These are phyloP conservation scores for Fusarium pilosicola DNA, from an alignment of 2,329 filamentous ascomycete genomes.

Conservation along the genomic window DNA sequence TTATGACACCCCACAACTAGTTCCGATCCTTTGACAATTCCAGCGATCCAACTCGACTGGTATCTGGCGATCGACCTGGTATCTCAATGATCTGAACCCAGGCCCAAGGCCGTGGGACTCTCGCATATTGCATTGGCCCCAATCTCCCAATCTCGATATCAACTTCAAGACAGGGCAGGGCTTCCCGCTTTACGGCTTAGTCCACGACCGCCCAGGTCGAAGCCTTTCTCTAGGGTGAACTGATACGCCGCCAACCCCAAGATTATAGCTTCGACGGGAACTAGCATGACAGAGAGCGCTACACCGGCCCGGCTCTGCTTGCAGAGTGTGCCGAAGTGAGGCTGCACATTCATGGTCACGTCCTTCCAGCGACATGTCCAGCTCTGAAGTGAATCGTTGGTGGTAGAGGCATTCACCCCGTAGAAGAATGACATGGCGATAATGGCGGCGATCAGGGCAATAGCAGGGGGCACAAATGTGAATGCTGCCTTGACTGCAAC, in stretches of 20 bases:
- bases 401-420: conserved; percentile 62
- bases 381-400: conserved; percentile 65
- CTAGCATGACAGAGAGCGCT: conserved; percentile 64
- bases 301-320: conserved; percentile 64
- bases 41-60: background rate
- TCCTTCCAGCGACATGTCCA: conserved; percentile 71
- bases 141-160: background rate
- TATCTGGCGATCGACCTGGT: background rate
- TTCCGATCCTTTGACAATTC: background rate
- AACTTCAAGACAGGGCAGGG: conserved; percentile 41
- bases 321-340: conserved; percentile 67
- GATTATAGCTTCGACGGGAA: conserved; percentile 64
- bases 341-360: conserved; percentile 62
- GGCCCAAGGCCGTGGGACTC: conserved; percentile 16
- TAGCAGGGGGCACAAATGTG: conserved; percentile 42
- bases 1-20: background rate
- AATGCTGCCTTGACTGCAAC: conserved; percentile 29
- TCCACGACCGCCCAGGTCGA: conserved; percentile 34
- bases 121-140: background rate
- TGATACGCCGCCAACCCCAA: conserved; percentile 59
- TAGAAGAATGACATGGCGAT: conserved; percentile 68
- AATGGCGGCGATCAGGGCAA: conserved; percentile 54
- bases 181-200: conserved; percentile 50
- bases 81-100: conserved; percentile 2
- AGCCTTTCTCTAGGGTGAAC: conserved; percentile 56